phyloP scores from a whole-genome alignment of 208 protist species.

The Phytomonas francai region DNA sequence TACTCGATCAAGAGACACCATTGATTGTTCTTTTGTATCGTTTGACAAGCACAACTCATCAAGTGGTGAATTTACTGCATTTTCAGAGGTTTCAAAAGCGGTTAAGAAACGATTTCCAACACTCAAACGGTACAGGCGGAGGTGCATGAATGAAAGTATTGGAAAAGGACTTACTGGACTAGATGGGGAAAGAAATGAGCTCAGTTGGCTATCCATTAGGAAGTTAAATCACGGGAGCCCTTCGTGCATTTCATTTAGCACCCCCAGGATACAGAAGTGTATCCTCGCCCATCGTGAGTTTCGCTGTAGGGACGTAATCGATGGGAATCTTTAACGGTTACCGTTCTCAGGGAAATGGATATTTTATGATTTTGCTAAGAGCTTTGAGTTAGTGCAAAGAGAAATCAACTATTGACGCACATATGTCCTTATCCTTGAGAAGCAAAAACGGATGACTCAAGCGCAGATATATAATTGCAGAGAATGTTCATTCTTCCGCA shows the following conservation, averaged over 20 bases:
- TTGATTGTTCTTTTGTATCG: conserved; percentile 49
- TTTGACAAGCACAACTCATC: conserved; percentile 31
- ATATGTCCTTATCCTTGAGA: too few species aligned
- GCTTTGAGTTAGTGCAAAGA: conserved; percentile 15
- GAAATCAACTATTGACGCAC: too few species aligned
- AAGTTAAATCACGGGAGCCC: conserved; percentile 93
- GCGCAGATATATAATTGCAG: conserved; percentile 13
- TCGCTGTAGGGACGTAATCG: conserved; percentile 81
- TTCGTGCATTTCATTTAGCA: conserved; percentile 87
- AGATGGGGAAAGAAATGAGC: conserved; percentile 65
- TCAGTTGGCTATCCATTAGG: conserved; percentile 73
- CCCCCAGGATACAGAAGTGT: conserved; percentile 67
- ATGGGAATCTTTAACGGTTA: conserved; percentile 86
- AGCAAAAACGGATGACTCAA: too few species aligned
- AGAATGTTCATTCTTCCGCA: conserved; percentile 25
- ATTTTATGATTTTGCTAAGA: conserved; percentile 40
- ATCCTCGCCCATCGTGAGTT: conserved; percentile 87
- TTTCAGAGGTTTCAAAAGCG: conserved; percentile 46
- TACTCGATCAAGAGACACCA: conserved; percentile 46
- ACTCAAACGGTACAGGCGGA: conserved; percentile 29
- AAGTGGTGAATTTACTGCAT: conserved; percentile 26
- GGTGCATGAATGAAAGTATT: conserved; percentile 64
- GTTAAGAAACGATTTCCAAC: conserved; percentile 27
- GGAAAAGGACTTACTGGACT: conserved; percentile 23
- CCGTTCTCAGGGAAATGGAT: conserved; percentile 82